Evolutionary conservation across 2,329 filamentous ascomycete genomes (phyloP).

Genomic region (Venturia pyrina): DNA sequence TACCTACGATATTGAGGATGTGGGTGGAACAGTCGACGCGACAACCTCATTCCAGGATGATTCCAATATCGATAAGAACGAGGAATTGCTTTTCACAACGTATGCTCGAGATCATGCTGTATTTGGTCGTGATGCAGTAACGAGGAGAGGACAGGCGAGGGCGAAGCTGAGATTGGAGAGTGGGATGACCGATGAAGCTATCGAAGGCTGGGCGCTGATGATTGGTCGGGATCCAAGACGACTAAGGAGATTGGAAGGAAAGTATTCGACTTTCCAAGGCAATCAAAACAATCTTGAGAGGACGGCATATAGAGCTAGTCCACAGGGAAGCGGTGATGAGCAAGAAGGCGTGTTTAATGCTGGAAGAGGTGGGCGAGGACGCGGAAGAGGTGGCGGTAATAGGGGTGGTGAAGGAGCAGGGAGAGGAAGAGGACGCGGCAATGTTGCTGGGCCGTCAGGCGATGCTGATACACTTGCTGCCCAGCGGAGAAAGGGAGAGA

Average conservation of each 20-base stretch:
- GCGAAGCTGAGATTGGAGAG: constrained; percentile 61
- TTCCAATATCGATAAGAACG: constrained; percentile 50
- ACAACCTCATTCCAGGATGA: constrained; percentile 21
- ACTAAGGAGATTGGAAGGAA: constrained; percentile 59
- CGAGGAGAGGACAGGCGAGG: constrained; percentile 54
- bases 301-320: constrained; percentile 53
- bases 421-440: constrained; percentile 31
- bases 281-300: constrained; percentile 54
- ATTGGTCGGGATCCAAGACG: constrained; percentile 61
- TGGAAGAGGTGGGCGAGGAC: constrained; percentile 37
- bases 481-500: constrained; percentile 68
- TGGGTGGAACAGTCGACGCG: constrained; percentile 76
- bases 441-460: constrained; percentile 53
- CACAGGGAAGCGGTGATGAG: constrained; percentile 46
- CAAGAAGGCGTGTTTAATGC: constrained; percentile 33
- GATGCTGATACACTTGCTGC: constrained; percentile 65
- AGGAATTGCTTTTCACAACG: constrained; percentile 62
- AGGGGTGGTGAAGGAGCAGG: constrained; percentile 26
- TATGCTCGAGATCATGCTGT: constrained; percentile 55
- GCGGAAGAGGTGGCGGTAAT: constrained; percentile 36
- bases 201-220: constrained; percentile 94
- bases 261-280: constrained; percentile 56
- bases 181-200: constrained; percentile 82
- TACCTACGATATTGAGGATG: constrained; percentile 87
- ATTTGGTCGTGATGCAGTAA: constrained; percentile 63